These are phyloP conservation scores for Aspergillus proliferans DNA, from an alignment of 2,329 filamentous ascomycete genomes.

Conservation along the genomic window DNA sequence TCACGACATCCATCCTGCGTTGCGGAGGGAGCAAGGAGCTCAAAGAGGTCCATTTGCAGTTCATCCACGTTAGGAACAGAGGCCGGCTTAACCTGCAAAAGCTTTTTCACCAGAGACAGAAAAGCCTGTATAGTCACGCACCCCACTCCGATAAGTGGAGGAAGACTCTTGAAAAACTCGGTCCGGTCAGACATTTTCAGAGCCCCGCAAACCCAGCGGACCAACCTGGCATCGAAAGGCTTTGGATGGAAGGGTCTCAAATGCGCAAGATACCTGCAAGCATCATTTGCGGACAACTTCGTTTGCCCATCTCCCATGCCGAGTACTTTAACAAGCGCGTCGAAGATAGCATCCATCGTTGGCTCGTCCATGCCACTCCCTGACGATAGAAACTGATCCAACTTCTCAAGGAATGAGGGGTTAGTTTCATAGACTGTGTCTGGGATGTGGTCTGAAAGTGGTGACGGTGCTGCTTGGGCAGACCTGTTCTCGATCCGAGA, in stretches of 20 bases:
- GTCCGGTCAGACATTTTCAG: conserved; percentile 29
- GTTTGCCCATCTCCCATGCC: conserved; percentile 22
- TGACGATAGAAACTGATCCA: conserved; percentile 41
- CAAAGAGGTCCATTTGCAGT: conserved; percentile 26
- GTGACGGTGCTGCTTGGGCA: conserved; percentile 41
- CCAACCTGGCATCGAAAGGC: conserved; percentile 38
- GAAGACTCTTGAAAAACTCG: conserved; percentile 29
- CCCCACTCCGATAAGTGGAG: conserved; percentile 40
- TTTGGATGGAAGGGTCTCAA: conserved; percentile 39
- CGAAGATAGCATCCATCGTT: conserved; percentile 38
- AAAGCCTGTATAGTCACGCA: conserved; percentile 39
- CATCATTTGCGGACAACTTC: conserved; percentile 28
- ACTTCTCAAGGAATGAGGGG: conserved; percentile 37
- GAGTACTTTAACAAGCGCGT: conserved; percentile 34
- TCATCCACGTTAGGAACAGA: conserved; percentile 21
- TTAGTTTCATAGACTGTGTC: conserved; percentile 35
- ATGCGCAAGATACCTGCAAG: conserved; percentile 37
- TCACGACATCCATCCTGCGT: conserved; percentile 17
- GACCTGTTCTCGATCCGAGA: conserved; percentile 38
- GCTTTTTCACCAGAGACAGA: conserved; percentile 28
- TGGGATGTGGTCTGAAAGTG: conserved; percentile 43
- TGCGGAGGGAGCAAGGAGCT: conserved; percentile 22
- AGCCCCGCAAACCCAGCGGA: conserved; percentile 37
- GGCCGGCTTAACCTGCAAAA: conserved; percentile 17
- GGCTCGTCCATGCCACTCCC: conserved; percentile 43